Percentiles rank a stretch among this genome's conserved stretches.
These are phyloP conservation scores for Solanum arcanum DNA, from an alignment of 257 asterid species.

Conservation along the genomic window DNA sequence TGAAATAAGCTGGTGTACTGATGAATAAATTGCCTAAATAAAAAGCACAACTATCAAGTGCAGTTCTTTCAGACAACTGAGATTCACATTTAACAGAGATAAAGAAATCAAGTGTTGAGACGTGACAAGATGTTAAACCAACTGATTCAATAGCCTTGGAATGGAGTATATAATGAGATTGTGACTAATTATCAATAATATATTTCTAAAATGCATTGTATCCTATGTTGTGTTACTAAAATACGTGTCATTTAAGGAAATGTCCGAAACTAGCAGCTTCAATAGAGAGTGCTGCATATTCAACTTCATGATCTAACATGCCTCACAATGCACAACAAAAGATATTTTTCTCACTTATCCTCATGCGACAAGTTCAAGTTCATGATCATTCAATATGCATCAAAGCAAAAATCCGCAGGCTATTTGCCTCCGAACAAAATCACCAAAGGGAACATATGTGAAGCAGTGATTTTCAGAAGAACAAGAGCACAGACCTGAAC, in stretches of 20 bases:
- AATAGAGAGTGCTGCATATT: neutral
- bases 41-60: neutral
- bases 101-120: neutral
- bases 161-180: neutral
- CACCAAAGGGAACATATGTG: neutral
- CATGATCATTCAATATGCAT: neutral
- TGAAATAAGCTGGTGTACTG: neutral
- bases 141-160: neutral
- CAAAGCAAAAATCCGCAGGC: neutral
- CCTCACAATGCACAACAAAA: neutral
- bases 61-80: neutral
- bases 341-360: neutral
- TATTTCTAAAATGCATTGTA: neutral
- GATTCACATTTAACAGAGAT: neutral
- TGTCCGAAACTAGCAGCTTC: neutral
- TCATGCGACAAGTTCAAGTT: neutral
- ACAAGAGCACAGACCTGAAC: conserved; percentile 57
- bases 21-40: neutral
- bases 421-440: neutral
- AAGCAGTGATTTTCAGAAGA: neutral
- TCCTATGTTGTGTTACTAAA: neutral
- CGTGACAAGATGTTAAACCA: neutral
- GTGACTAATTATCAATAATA: neutral
- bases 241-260: neutral
- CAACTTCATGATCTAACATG: neutral